Base-by-base conservation (phyloP, 1,284 basidiomycete species). In the Tranzscheliella williamsii region DNA sequence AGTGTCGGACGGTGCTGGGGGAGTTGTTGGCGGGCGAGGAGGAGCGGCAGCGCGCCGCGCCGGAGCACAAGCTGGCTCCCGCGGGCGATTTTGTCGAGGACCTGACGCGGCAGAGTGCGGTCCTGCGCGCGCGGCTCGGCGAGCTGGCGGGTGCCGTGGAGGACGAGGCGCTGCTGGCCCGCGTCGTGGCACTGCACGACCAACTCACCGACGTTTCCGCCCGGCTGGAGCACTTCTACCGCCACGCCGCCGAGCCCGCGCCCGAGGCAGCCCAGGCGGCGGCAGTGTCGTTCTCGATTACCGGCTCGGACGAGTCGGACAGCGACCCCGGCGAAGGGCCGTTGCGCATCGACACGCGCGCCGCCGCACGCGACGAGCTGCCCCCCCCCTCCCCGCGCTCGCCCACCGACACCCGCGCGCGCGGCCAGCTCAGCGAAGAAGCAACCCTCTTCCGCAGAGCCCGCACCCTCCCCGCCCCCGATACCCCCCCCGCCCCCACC, bases 391-490 rank as follows among this genome's bases (percentile, higher is more conserved):
- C 6, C 9, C 46, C 46, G 1, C 27, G 54, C 0, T 55, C 56
- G 16, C 51, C 66, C 4, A 45, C 45, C 3, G 69, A 65, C 8
- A 38, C 48, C 17, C 20, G 48, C 9, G 72, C 67, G 2, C 52
- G 55, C n/a, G 68, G 60, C 2, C 69, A 70, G 43, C 32, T 73
- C 11, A 60, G 48, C 24, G 73, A 76, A 42, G 73, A 76, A 24
- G 67, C 57, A 13, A 67, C 66, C 29, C 39, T 75, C 11, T 76
- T 76, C 43, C 45, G 73, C 2, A 60, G 52, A 24, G 71, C 73
- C 16, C 11, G 18, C 16, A 23, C 11, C 18, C 9, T 9, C 32
- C 32, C 8, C 32, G 8, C 32, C 8, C 32, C 16, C 9, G 18
- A 37, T 12, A 6, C 9, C 35, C 8, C 8, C 35, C 9, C 46